These are phyloP conservation scores for Talinum fruticosum DNA, from an alignment of 148 eudicot species.

Conservation along the genomic window DNA sequence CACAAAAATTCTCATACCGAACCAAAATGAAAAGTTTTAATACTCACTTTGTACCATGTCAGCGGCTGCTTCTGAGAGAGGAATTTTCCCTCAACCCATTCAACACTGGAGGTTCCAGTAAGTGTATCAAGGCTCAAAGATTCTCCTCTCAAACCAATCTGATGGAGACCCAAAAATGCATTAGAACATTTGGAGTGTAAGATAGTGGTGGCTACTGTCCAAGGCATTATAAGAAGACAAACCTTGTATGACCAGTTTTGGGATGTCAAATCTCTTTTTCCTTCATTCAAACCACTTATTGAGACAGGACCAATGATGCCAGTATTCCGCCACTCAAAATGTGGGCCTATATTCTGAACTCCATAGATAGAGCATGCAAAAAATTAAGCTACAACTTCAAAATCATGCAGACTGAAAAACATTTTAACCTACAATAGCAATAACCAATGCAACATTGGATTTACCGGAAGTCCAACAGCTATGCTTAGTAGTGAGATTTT, in stretches of 20 bases:
- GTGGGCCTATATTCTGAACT: slow-evolving; percentile 66
- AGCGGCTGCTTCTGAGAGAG: slow-evolving; percentile 58
- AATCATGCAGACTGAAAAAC: not conserved
- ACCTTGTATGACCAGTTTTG: slow-evolving; percentile 94
- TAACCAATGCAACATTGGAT: slow-evolving; percentile 42
- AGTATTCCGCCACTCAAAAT: slow-evolving; percentile 68
- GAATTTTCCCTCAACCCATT: slow-evolving; percentile 61
- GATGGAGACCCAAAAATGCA: slow-evolving; percentile 14
- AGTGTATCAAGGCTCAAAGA: slow-evolving; percentile 64
- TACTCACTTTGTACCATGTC: slow-evolving; percentile 77
- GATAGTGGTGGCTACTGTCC: not conserved
- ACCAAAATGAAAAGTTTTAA: slow-evolving; percentile 1
- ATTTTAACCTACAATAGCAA: slow-evolving; percentile 39
- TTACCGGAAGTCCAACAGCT: slow-evolving; percentile 95
- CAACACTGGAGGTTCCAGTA: slow-evolving; percentile 70
- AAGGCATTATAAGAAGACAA: slow-evolving; percentile 9
- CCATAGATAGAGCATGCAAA: slow-evolving; percentile 9
- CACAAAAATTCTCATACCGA: not conserved
- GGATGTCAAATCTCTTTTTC: slow-evolving; percentile 72
- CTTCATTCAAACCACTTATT: slow-evolving; percentile 61
- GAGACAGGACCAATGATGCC: slow-evolving; percentile 80
- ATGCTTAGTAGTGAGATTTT: slow-evolving; percentile 77
- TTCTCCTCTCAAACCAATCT: slow-evolving; percentile 88
- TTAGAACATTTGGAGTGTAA: not conserved
- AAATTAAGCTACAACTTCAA: not conserved